Evolutionary conservation across 2,329 filamentous ascomycete genomes (phyloP).

Genomic region (Cercospora berteroae): DNA sequence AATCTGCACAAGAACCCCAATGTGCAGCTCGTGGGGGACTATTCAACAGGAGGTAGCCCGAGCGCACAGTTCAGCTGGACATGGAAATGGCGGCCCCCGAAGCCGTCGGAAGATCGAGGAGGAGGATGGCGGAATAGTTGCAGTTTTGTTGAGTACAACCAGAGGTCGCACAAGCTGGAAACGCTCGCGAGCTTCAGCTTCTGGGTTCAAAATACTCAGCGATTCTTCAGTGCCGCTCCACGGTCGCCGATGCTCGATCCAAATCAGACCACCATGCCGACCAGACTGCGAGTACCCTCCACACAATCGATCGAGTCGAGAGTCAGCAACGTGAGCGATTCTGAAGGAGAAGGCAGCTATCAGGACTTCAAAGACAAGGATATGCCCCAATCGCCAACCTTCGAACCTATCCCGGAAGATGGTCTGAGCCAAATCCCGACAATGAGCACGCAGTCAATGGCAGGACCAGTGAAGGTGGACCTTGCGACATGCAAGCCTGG

Average conservation of each 20-base stretch:
- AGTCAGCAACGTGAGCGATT: conserved; percentile 66
- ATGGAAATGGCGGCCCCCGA: conserved; percentile 96
- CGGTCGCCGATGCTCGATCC: conserved; percentile 63
- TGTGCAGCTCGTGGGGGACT: conserved; percentile 92
- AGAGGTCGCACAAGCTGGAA: conserved; percentile 82
- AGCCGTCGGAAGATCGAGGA: conserved; percentile 72
- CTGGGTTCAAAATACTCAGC: conserved; percentile 70
- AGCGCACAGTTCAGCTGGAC: conserved; percentile 91
- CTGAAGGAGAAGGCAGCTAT: conserved; percentile 54
- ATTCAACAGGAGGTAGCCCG: conserved; percentile 74
- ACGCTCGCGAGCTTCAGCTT: conserved; percentile 92
- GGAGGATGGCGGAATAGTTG: conserved; percentile 95
- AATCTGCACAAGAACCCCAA: conserved; percentile 97
- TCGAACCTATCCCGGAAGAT: conserved; percentile 51
- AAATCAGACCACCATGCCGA: conserved; percentile 33
- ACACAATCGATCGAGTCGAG: conserved; percentile 82
- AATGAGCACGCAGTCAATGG: conserved; percentile 38
- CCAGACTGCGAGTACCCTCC: conserved; percentile 79
- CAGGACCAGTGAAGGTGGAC: conserved; percentile 70
- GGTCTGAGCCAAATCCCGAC: conserved; percentile 45
- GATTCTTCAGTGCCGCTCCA: conserved; percentile 46
- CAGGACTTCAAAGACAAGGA: conserved; percentile 43
- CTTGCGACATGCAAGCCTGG: conserved; percentile 80
- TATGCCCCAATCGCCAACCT: conserved; percentile 48
- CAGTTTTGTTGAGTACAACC: conserved; percentile 97